These are phyloP conservation scores for Heterobasidion occidentale DNA, from an alignment of 1,284 basidiomycete species.

Conservation along the genomic window DNA sequence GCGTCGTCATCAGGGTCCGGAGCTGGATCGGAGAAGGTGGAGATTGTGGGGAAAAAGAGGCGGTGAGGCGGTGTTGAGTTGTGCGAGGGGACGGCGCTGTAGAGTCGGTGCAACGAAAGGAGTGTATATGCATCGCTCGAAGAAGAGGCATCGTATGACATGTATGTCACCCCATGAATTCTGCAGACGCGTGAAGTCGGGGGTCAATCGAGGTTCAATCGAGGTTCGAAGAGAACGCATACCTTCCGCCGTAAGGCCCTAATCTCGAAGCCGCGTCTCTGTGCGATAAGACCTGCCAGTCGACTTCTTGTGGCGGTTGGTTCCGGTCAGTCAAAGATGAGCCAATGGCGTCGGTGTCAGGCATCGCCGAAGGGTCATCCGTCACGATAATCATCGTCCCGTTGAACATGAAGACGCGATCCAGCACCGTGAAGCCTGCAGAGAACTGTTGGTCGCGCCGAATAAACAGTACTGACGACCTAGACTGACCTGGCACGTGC, in stretches of 20 bases:
- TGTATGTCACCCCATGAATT: conserved; percentile 48
- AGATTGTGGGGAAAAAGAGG: conserved; percentile 63
- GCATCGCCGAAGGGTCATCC: conserved; percentile 43
- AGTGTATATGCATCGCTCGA: conserved; percentile 61
- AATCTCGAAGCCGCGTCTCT: conserved; percentile 18
- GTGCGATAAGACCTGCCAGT: conserved; percentile 40
- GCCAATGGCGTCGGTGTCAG: conserved; percentile 40
- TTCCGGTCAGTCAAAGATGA: conserved; percentile 28
- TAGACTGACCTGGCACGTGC: conserved; percentile 39
- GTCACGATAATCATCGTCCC: conserved; percentile 65
- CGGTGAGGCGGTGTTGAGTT: conserved; percentile 62
- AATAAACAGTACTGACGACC: neutral
- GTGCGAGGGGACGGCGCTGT: conserved; percentile 44
- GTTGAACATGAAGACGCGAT: conserved; percentile 64
- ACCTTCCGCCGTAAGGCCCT: conserved; percentile 24
- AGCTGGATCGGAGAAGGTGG: conserved; percentile 44
- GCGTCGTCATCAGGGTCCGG: conserved; percentile 40
- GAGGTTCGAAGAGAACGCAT: conserved; percentile 7
- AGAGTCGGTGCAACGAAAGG: conserved; percentile 73
- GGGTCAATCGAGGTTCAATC: no score
- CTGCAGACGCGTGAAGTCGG: conserved; percentile 21
- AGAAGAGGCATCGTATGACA: conserved; percentile 37
- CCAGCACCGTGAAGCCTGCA: conserved; percentile 74
- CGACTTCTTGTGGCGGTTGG: conserved; percentile 43
- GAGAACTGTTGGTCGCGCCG: neutral